Conservation (phyloP, 2,329 filamentous ascomycete genomes). For the Atkinsonella hypoxylon region DNA sequence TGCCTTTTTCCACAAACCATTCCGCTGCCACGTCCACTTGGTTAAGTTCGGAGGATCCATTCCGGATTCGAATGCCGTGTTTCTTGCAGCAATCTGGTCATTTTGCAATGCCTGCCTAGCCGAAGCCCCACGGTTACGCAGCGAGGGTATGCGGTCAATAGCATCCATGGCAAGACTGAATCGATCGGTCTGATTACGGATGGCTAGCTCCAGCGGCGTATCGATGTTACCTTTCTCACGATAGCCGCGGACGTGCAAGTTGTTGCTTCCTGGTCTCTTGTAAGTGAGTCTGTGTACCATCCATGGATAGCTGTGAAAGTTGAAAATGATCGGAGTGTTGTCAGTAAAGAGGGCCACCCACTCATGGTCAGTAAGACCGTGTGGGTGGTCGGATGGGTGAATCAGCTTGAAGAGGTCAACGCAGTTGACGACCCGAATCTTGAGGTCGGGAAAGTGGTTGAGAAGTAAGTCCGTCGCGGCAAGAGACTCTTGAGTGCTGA, state of each 20-base stretch:
- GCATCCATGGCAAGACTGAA: conserved; percentile 68
- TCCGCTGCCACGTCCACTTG: conserved; percentile 53
- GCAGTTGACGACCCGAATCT: conserved; percentile 68
- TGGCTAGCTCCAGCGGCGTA: conserved; percentile 66
- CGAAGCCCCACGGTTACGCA: conserved; percentile 51
- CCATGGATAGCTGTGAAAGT: conserved; percentile 78
- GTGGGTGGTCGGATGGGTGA: conserved; percentile 55
- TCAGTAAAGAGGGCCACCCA: conserved; percentile 61
- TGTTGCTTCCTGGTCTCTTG: conserved; percentile 54
- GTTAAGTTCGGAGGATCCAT: conserved; percentile 55
- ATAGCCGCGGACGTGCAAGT: conserved; percentile 67
- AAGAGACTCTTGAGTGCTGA: conserved; percentile 61
- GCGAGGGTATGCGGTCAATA: conserved; percentile 51
- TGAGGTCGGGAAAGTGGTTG: conserved; percentile 58
- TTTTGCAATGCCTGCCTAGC: conserved; percentile 54
- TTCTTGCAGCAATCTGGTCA: conserved; percentile 50
- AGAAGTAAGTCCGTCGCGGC: conserved; percentile 64
- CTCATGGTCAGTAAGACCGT: conserved; percentile 55
- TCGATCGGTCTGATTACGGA: conserved; percentile 65
- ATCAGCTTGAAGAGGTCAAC: conserved; percentile 75
- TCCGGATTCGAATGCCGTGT: conserved; percentile 56
- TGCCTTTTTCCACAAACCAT: conserved; percentile 25
- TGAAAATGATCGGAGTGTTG: conserved; percentile 65
- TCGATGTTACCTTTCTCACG: conserved; percentile 78
- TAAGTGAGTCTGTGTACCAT: conserved; percentile 67